Evolutionary conservation across 2,329 filamentous ascomycete species (phyloP).

Genomic region (Incumbomyces lentus): DNA sequence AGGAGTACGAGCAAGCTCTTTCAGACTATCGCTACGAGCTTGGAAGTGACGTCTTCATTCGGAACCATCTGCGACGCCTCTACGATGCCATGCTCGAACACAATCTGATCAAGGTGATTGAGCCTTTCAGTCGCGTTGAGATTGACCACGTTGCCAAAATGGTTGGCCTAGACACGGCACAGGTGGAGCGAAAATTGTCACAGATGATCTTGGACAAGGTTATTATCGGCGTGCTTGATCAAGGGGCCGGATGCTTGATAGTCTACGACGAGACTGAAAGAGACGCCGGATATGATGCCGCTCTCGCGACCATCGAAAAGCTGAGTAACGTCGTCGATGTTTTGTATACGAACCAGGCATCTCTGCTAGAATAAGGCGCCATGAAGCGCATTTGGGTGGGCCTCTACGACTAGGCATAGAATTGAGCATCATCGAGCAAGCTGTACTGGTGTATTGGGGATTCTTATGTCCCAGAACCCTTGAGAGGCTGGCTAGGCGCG

Average conservation of each 20-base stretch:
- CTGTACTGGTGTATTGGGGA: too few species aligned
- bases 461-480: too few species aligned
- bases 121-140: constrained; percentile 94
- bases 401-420: too few species aligned
- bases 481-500: too few species aligned
- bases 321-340: constrained; percentile 94
- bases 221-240: constrained; percentile 92
- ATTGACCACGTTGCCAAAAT: constrained; percentile 95
- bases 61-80: constrained; percentile 85
- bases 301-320: constrained; percentile 91
- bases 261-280: constrained; percentile 92
- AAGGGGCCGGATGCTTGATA: constrained; percentile 94
- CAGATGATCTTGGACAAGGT: constrained; percentile 99
- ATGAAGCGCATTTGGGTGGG: not conserved
- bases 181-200: constrained; percentile 94
- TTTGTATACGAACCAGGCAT: constrained; percentile 94
- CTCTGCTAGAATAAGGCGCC: constrained; percentile 65
- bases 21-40: constrained; percentile 87
- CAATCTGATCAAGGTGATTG: constrained; percentile 98
- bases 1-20: constrained; percentile 92
- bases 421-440: too few species aligned
- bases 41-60: constrained; percentile 88
- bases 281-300: constrained; percentile 88
- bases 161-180: constrained; percentile 88
- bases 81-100: constrained; percentile 99